Base-by-base conservation (phyloP, 306 rosid species). In the Nissolia schottii region DNA sequence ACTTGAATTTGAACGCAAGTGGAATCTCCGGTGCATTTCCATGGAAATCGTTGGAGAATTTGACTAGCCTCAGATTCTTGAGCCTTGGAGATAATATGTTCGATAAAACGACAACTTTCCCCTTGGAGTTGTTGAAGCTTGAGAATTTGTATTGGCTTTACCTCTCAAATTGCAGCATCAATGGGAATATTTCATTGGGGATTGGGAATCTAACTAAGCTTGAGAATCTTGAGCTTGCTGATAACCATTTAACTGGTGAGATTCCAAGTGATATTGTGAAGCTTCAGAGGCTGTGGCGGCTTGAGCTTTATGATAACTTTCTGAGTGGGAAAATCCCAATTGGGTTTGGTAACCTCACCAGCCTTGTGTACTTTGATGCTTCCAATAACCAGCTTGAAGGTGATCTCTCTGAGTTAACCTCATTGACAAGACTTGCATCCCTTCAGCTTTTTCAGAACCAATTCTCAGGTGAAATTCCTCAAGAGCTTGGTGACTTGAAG, bases 1-100 rank as follows among this genome's bases (percentile, higher is more conserved):
- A 58, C 70, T 74, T 93, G 89, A 88, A 32, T 48, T 64, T 93
- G 25, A 93, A 87, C 45, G 64, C 29, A 4, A 89, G 83, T 37
- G 87, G 87, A 23, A 65, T 90, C 76, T 90, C 97, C 25, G 98
- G 97, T 6, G 6, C 13, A 1, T 93, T 93, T 80, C 98, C 98
- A 23, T 93, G 98, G 98, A 87, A 81, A 66, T 90, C 98, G 34
- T 73, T 93, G 51, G 82, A 66, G 34, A 87, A 90, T 75, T 81
- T 93, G 5, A 88, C 87, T 1, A 13, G 41, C 27, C 81, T 93
- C 27, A 14, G 57, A n/a, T 84, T 85, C 68, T 71, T 93, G 32
- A 93, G 98, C 87, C 76, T 90, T 31, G 98, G 98, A 5, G 98
- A 93, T 59, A 93, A 87, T 70, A 12, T 22, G 0, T 78, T 90